Conservation (phyloP, 352 stramenopile species). For the Phytophthora aleatoria region DNA sequence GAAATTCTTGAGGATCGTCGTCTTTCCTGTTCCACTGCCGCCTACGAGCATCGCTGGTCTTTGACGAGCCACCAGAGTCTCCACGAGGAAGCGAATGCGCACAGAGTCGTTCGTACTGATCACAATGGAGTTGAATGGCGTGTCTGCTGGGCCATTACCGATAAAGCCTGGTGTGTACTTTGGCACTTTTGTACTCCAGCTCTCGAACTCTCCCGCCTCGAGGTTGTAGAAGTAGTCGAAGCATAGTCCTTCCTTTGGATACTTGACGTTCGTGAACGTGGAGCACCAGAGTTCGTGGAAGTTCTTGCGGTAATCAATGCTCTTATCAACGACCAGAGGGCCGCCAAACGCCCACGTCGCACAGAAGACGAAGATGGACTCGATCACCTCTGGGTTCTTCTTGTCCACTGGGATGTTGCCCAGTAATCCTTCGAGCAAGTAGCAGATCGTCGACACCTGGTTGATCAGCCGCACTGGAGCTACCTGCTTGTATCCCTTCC, state of each 20-base stretch:
- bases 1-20: conserved; percentile 97
- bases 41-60: conserved; percentile 96
- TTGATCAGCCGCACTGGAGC: conserved; percentile 94
- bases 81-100: conserved; percentile 94
- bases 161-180: conserved; percentile 92
- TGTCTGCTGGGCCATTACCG: conserved; percentile 92
- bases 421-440: conserved; percentile 95
- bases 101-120: conserved; percentile 97
- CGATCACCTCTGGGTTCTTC: conserved; percentile 92
- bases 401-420: conserved; percentile 86
- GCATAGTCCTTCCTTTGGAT: conserved; percentile 95
- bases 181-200: conserved; percentile 93
- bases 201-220: conserved; percentile 91
- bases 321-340: conserved; percentile 94
- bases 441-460: conserved; percentile 96
- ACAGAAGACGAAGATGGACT: conserved; percentile 97
- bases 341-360: conserved; percentile 97
- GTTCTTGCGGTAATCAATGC: conserved; percentile 89
- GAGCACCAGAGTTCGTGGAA: conserved; percentile 88
- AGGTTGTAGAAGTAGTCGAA: conserved; percentile 99
- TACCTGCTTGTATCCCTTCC: conserved; percentile 96
- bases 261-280: conserved; percentile 88
- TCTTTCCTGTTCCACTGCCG: conserved; percentile 97
- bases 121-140: conserved; percentile 96
- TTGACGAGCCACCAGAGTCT: conserved; percentile 93